Base-by-base conservation (phyloP, 139 green algal species). In the Volvox reticuliferus region DNA sequence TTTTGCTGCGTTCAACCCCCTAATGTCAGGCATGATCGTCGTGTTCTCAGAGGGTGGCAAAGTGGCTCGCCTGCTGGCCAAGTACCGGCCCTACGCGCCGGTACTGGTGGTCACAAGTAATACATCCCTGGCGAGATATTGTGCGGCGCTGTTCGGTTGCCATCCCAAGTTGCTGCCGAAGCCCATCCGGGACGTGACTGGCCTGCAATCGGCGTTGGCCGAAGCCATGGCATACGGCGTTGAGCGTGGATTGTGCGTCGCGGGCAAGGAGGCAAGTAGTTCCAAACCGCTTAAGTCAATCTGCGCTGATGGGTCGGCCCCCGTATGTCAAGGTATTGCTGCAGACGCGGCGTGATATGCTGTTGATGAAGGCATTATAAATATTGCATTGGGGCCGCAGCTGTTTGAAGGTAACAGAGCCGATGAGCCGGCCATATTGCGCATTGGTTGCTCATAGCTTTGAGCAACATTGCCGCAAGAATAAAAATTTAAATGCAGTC, bases 51-150 rank as follows among this genome's bases (percentile, higher is more conserved):
- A 96, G 92, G 88, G 79, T 63, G 95, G 95, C 30, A 94, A 93
- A 75, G 92, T 91, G 20, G 89, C 93, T 0, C 87, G 93, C 68
- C 79, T 96, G 81, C 73, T 96, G 33, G 91, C 95, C 87, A 97
- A 97, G 94, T 97, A 97, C 93, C 90, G 93, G 37, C 95, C 95
- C 37, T 92, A 82, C 61, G 91, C 94, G 21, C 95, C 95, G 1
- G 93, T 96, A 61, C 91, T 97, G 35, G 90, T 96, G 35, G 94
- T 97, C 63, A 95, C 94, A 32, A 81, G 85, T 73, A 94, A 94
- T 44, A 14, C 50, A 21, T 28, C 18, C 30, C 86, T 96, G 55
- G 91, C 94, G 0, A 82, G 92, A 35, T 80, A 84, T 33, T 94
- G 91, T 88, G 90, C 88, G 32, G 77, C 79, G 44, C 87, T 94